These are phyloP conservation scores for Blastobotrys attinorum DNA, from an alignment of 805 yeast species.

Conservation along the genomic window DNA sequence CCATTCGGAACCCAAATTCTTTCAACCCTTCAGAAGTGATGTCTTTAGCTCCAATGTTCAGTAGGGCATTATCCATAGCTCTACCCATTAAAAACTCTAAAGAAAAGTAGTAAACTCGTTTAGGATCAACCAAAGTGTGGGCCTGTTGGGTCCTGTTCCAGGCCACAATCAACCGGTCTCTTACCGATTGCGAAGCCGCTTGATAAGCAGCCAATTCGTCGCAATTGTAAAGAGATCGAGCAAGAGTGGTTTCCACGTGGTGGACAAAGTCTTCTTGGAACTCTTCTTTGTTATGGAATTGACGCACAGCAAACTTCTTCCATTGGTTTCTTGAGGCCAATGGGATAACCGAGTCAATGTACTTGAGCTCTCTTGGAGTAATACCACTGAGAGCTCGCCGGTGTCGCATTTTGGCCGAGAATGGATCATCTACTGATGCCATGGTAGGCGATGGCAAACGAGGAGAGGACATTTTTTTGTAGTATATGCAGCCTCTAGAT, in stretches of 20 bases:
- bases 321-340: conserved; percentile 67
- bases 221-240: conserved; percentile 87
- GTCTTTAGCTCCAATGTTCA: conserved; percentile 65
- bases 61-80: conserved; percentile 88
- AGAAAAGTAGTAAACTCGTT: conserved; percentile 79
- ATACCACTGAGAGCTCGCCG: conserved; percentile 79
- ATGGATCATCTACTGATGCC: conserved; percentile 2
- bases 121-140: conserved; percentile 75
- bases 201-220: conserved; percentile 90
- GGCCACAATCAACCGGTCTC: conserved; percentile 72
- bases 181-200: conserved; percentile 70
- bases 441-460: background rate
- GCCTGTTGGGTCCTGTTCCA: conserved; percentile 93
- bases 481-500: background rate
- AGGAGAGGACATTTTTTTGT: background rate
- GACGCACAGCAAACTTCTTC: conserved; percentile 58
- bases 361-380: conserved; percentile 79
- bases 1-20: conserved; percentile 80
- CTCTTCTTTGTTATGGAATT: conserved; percentile 41
- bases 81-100: conserved; percentile 91
- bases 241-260: conserved; percentile 86
- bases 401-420: conserved; percentile 17
- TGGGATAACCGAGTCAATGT: conserved; percentile 77
- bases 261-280: conserved; percentile 65
- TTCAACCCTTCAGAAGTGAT: conserved; percentile 47